These are phyloP conservation scores for Phytopythium vexans DNA, from an alignment of 352 stramenopile species.

Conservation along the genomic window DNA sequence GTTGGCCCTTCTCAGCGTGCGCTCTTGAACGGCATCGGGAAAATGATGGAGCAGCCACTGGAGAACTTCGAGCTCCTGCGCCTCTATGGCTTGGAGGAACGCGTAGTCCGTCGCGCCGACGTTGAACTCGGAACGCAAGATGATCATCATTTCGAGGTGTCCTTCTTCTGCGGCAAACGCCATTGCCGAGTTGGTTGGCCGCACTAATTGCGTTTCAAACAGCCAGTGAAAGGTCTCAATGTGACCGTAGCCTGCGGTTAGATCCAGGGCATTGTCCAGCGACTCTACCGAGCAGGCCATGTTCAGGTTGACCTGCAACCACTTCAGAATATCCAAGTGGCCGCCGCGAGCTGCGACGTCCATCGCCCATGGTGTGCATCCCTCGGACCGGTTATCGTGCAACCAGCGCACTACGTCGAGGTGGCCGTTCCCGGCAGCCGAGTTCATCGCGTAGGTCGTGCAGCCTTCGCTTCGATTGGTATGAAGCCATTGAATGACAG, in stretches of 20 bases:
- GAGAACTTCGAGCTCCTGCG: not conserved
- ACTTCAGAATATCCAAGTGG: conserved; percentile 1
- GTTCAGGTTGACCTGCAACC: not conserved
- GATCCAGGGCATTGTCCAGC: too few species aligned
- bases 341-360: not conserved
- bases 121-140: not conserved
- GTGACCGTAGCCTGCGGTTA: not conserved
- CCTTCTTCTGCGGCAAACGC: too few species aligned
- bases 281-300: too few species aligned
- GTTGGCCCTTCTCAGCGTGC: not conserved
- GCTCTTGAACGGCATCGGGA: not conserved
- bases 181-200: too few species aligned
- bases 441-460: not conserved
- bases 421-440: not conserved
- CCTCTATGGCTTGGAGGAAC: not conserved
- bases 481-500: conserved; percentile 21
- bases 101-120: not conserved
- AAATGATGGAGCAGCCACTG: conserved; percentile 5
- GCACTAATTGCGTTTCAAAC: too few species aligned
- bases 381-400: not conserved
- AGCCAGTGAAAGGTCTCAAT: conserved; percentile 1
- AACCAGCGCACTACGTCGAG: not conserved
- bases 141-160: not conserved
- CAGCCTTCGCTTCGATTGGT: conserved; percentile 2
- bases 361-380: not conserved